phyloP scores from a whole-genome alignment of 1,139 yeast species.

The Yamadazyma trypodendri region DNA sequence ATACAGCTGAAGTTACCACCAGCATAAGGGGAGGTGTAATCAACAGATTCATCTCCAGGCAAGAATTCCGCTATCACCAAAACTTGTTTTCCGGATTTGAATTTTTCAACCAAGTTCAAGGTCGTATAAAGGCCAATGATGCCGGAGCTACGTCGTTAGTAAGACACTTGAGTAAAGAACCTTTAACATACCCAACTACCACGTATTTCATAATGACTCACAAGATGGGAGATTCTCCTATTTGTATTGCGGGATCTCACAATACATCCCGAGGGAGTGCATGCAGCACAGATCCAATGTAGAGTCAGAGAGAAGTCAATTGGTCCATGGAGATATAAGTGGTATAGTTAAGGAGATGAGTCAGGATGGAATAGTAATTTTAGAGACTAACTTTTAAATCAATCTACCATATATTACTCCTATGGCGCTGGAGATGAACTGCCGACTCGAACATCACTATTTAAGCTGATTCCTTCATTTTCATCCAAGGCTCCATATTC shows the following conservation, averaged over 20 bases:
- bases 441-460: constrained; percentile 16
- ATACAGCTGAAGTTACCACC: constrained; percentile 74
- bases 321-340: too few relatives aligned
- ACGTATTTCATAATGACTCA: constrained; percentile 22
- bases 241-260: too few relatives aligned
- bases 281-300: too few relatives aligned
- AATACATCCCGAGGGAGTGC: too few relatives aligned
- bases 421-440: too few relatives aligned
- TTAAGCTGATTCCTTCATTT: constrained; percentile 17
- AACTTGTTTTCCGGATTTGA: constrained; percentile 44
- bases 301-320: too few relatives aligned
- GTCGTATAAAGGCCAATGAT: constrained; percentile 70
- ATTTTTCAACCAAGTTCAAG: constrained; percentile 47
- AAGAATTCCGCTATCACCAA: constrained; percentile 59
- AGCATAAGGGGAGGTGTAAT: constrained; percentile 78
- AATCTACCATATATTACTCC: too few relatives aligned
- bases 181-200: constrained; percentile 32
- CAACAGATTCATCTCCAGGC: constrained; percentile 72
- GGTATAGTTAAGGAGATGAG: too few relatives aligned
- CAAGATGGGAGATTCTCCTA: too few relatives aligned
- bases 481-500: constrained; percentile 25
- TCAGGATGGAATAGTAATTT: too few relatives aligned
- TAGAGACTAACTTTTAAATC: too few relatives aligned
- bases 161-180: too few relatives aligned
- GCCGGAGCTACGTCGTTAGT: constrained; percentile 49